Evolutionary conservation across 2,329 filamentous ascomycete genomes (phyloP).

Genomic region (Sporothrix sp.): DNA sequence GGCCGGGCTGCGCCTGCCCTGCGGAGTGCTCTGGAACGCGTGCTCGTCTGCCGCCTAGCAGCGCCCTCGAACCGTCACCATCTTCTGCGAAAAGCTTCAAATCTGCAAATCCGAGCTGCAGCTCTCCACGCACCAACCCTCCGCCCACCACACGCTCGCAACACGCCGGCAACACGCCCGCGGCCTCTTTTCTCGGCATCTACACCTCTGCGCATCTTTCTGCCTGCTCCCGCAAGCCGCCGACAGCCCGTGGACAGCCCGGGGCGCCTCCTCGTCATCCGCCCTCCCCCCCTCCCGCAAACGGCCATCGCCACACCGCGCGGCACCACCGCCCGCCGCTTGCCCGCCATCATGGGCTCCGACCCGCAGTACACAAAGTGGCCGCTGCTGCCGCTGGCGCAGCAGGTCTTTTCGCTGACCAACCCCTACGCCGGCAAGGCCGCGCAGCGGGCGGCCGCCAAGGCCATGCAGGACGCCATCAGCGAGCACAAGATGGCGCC

Average conservation of each 20-base stretch:
- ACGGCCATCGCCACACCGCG: background rate
- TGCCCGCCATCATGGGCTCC: slow-evolving; percentile 49
- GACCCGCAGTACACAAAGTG: slow-evolving; percentile 82
- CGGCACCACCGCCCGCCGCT: background rate
- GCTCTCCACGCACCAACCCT: background rate
- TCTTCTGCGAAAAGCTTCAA: slow-evolving; percentile 8
- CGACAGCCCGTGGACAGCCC: too few species aligned
- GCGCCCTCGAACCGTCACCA: too few species aligned
- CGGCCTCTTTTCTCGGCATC: background rate
- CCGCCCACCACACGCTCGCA: background rate
- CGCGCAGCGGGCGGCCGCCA: slow-evolving; percentile 60
- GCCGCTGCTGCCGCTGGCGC: slow-evolving; percentile 69
- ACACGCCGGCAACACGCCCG: background rate
- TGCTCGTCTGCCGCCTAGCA: slow-evolving; percentile 19
- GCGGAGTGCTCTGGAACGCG: slow-evolving; percentile 16
- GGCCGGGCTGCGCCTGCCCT: background rate
- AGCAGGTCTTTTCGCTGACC: slow-evolving; percentile 80
- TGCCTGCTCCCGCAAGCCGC: background rate
- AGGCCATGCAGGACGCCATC: slow-evolving; percentile 73
- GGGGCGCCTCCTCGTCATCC: background rate
- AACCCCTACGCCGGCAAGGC: slow-evolving; percentile 61
- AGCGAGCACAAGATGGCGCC: slow-evolving; percentile 77
- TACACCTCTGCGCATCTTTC: background rate
- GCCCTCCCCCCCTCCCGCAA: background rate
- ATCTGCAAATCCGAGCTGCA: background rate